Base-by-base conservation (phyloP, 306 rosid genomes). In the Vachellia pachyceras region DNA sequence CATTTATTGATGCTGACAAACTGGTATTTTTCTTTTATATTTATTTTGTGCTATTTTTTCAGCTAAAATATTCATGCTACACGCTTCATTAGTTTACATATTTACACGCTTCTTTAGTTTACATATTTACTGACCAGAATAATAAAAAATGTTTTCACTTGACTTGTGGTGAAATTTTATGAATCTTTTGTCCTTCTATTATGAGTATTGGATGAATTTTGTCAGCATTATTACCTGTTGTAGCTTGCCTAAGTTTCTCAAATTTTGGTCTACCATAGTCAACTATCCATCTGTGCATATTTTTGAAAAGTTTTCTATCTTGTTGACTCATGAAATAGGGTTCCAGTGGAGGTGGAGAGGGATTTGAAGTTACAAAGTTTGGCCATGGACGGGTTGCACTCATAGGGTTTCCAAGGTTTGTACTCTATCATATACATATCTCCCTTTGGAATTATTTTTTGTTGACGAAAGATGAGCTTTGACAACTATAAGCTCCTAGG, bases 321-420 rank as follows among this genome's bases (percentile, higher is more conserved):
- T 74, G 64, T 25, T 69, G 69, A 83, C 50, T 61, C 74, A 45
- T 82, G 63, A 57, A 17, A 84, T 76, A 96, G 99, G 99, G 99
- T 85, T 90, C 99, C 44, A 96, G 99, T 70, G 99, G 94, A 49
- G 97, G 97, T 73, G 99, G 99, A 82, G 99, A 96, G 12, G 99
- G 99, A 84, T 96, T 96, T 79, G 99, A 96, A 92, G 99, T 96
- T 70, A 96, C 99, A 11, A 96, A 96, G 83, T 96, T 81, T 75
- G 99, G 99, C 41, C 98, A 96, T 73, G 99, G 99, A 76, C 99
- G 99, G 40, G 99, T 96, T 89, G 97, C 99, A 5, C 89, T 96
- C 6, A 96, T 96, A 47, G 99, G 99, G 57, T 96, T 96, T 89
- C 99, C 99, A 75, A 96, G 99, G 99, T 96, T 74, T 79, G 89